Conservation (phyloP, 2,329 filamentous ascomycete species). For the Alternaria hordeiaustralica region DNA sequence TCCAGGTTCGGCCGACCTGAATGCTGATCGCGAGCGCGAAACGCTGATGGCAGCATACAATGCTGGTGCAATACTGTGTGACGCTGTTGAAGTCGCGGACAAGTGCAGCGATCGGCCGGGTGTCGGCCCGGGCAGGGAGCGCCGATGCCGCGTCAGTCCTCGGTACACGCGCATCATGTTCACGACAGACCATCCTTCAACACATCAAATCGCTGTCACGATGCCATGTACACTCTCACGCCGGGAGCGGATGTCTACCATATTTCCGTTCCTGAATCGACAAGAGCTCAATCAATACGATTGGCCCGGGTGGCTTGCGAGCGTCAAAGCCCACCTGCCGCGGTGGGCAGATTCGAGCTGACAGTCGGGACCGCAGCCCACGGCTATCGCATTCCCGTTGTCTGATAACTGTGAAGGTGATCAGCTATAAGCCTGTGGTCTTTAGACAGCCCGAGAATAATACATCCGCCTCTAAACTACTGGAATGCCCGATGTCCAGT, state of each 20-base stretch:
- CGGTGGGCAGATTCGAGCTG: background rate
- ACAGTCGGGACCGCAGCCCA: background rate
- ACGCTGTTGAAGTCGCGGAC: background rate
- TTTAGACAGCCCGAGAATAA: constrained; percentile 29
- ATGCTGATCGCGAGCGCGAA: background rate
- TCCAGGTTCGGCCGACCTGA: background rate
- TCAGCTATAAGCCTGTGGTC: background rate
- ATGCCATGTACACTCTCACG: background rate
- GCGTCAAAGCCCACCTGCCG: background rate
- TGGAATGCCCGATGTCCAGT: too few relatives aligned
- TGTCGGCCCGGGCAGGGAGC: background rate
- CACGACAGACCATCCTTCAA: background rate
- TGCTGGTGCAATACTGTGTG: background rate
- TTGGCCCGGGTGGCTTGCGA: accelerated
- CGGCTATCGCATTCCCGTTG: background rate
- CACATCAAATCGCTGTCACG: accelerated
- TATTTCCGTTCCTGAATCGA: accelerated
- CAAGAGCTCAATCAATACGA: background rate
- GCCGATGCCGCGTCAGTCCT: background rate
- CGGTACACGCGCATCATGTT: background rate
- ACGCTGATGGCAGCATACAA: background rate
- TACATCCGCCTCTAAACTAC: too few relatives aligned
- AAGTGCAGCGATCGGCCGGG: background rate
- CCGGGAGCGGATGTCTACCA: accelerated
- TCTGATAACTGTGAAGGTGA: background rate